Base-by-base conservation (phyloP, 164 flowering plant species). In the Vitis rotundifolia region DNA sequence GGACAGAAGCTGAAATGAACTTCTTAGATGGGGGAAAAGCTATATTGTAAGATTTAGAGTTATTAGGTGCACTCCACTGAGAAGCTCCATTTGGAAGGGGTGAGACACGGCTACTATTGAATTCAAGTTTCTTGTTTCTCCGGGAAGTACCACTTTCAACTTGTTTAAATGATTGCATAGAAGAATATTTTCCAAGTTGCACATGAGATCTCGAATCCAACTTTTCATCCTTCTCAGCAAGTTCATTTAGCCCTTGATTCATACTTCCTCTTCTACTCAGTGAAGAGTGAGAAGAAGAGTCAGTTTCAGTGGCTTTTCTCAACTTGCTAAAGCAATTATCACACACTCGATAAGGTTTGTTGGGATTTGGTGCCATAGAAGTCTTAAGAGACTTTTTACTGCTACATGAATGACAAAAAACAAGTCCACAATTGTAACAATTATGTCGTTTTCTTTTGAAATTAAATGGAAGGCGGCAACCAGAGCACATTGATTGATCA, bases 1-100 rank as follows among this genome's bases (percentile, higher is more conserved):
- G 92, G 68, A 92, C 88, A 62, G 93, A 88, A 69, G 88, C 91
- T 59, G 93, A 87, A 81, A 87, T 86, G 57, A 87, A 86, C 68
- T 92, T 92, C 78, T 88, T 88, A 52, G 93, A 87, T 70, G 92
- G 84, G 9, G 89, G 93, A 80, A 87, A 85, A 14, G 89, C 81
- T 53, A 90, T 86, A 79, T 89, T 86, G 31, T 84, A 83, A 59
- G 91, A 82, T 76, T 79, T 90, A 15, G 93, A 82, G 58, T 79
- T 75, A 68, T 76, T 88, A 71, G 74, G 79, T 9, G 75, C 81
- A 13, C 85, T 85, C 81, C 87, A 76, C 59, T 84, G 89, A 54
- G 91, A 86, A 76, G 75, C 80, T 60, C 86, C 87, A 79, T 74
- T 84, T 55, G 91, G 89, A 52, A 86, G 63, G 64, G 97, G 92